Conservation (phyloP, 202 grass and related monocot genomes). For the Setaria italica region DNA sequence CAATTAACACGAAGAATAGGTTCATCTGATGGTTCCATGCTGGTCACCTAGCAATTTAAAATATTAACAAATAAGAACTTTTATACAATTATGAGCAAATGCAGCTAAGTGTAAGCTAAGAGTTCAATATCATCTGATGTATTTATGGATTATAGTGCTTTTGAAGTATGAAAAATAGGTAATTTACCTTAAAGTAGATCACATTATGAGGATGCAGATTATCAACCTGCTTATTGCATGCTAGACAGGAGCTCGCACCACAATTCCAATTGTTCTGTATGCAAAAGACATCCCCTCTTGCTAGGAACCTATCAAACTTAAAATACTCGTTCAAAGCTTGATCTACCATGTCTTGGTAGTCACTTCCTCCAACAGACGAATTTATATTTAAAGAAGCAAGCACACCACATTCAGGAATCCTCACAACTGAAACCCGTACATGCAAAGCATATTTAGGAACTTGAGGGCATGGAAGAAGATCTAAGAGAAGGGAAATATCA, state of each 20-base stretch:
- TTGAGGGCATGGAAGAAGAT: constrained; percentile 72
- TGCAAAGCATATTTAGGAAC: constrained; percentile 83
- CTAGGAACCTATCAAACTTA: constrained; percentile 79
- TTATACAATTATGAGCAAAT: constrained; percentile 10
- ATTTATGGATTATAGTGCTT: background rate
- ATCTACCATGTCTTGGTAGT: constrained; percentile 91
- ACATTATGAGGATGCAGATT: constrained; percentile 51
- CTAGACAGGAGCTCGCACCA: constrained; percentile 59
- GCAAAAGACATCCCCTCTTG: constrained; percentile 87
- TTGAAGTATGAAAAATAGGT: constrained; percentile 27
- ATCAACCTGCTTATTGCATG: constrained; percentile 58
- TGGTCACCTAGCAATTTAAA: constrained; percentile 60
- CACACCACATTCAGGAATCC: constrained; percentile 87
- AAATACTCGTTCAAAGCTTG: constrained; percentile 77
- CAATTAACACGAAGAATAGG: constrained; percentile 70
- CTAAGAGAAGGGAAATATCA: constrained; percentile 59
- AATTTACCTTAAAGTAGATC: constrained; percentile 89
- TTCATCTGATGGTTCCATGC: constrained; percentile 85
- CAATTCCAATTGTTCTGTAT: constrained; percentile 79
- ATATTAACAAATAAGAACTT: constrained; percentile 25
- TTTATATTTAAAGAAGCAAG: constrained; percentile 84
- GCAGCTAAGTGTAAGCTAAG: background rate
- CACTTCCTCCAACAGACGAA: constrained; percentile 57
- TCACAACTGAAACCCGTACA: constrained; percentile 82
- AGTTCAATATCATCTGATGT: constrained; percentile 1